Percentiles rank a stretch among this genome's conserved stretches.
These are phyloP conservation scores for Rhytidhysteron rufulum DNA, from an alignment of 2,329 filamentous ascomycete species.

Conservation along the genomic window DNA sequence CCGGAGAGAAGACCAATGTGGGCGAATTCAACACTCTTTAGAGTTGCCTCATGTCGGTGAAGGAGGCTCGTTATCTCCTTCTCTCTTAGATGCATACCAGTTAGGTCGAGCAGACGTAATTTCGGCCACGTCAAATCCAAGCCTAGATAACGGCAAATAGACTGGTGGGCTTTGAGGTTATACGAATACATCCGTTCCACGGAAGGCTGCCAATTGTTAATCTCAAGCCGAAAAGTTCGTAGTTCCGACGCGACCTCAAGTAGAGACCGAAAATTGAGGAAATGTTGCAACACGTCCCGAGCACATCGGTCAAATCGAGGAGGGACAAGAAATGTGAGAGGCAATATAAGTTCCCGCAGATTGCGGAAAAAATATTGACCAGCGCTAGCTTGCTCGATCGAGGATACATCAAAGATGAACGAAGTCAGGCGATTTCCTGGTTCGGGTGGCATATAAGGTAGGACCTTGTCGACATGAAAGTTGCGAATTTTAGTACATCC, in stretches of 20 bases:
- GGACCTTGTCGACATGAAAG: conserved; percentile 11
- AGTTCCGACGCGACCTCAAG: conserved; percentile 15
- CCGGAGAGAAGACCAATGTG: conserved; percentile 15
- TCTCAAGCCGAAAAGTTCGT: conserved; percentile 13
- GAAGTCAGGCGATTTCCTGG: conserved; percentile 15
- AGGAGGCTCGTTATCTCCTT: conserved; percentile 16
- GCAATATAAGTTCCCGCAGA: conserved; percentile 16
- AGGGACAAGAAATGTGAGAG: conserved; percentile 6
- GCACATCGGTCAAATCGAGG: neutral
- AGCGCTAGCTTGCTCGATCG: conserved; percentile 13
- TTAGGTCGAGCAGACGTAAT: conserved; percentile 17
- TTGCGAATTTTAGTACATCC: conserved; percentile 19
- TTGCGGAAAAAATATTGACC: conserved; percentile 17
- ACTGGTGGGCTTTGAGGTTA: neutral
- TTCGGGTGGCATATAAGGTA: neutral
- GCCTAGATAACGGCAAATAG: conserved; percentile 12
- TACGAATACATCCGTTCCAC: conserved; percentile 6
- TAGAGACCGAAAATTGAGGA: conserved; percentile 15
- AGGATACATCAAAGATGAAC: conserved; percentile 15
- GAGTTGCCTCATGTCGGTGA: conserved; percentile 16
- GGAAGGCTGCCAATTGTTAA: conserved; percentile 9
- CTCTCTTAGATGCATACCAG: conserved; percentile 15
- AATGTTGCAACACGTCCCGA: neutral
- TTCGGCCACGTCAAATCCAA: conserved; percentile 18
- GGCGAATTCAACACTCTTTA: conserved; percentile 12